Evolutionary conservation across 179 eudicot species (phyloP).

Genomic region (Pouteria campechiana): DNA sequence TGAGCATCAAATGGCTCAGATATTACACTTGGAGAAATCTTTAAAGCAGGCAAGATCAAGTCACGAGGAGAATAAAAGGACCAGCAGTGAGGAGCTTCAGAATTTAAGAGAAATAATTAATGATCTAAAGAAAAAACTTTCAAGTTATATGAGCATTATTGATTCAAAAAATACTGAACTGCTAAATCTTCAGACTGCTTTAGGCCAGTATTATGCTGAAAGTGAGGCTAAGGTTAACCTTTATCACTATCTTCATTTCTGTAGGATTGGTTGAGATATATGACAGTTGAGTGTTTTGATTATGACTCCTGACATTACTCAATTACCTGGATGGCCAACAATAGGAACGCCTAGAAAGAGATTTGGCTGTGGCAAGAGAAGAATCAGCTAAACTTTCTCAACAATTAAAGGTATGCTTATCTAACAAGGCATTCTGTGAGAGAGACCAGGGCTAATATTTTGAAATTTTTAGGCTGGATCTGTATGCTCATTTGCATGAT

Average conservation of each 20-base stretch:
- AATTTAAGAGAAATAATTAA: constrained; percentile 69
- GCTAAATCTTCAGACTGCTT: constrained; percentile 88
- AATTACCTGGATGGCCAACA: too few species aligned
- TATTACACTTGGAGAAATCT: constrained; percentile 68
- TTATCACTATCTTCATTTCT: not conserved
- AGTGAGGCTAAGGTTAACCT: constrained; percentile 82
- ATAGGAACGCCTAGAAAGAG: constrained; percentile 83
- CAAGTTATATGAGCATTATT: constrained; percentile 45
- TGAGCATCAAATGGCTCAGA: constrained; percentile 58
- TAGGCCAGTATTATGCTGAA: constrained; percentile 97
- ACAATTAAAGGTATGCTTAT: constrained; percentile 42
- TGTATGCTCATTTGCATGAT: too few species aligned
- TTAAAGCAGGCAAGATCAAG: constrained; percentile 66
- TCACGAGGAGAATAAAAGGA: constrained; percentile 64
- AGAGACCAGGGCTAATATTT: too few species aligned
- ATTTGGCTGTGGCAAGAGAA: constrained; percentile 57
- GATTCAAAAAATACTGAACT: constrained; percentile 86
- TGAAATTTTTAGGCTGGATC: too few species aligned
- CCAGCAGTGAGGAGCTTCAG: constrained; percentile 52
- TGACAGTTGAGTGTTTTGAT: not conserved
- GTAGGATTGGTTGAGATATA: not conserved
- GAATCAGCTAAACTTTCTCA: constrained; percentile 60
- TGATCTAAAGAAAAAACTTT: constrained; percentile 68
- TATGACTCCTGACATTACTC: too few species aligned
- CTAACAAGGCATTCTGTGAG: too few species aligned